Conservation (phyloP, 2,329 filamentous ascomycete genomes). For the Penicillium sp. region DNA sequence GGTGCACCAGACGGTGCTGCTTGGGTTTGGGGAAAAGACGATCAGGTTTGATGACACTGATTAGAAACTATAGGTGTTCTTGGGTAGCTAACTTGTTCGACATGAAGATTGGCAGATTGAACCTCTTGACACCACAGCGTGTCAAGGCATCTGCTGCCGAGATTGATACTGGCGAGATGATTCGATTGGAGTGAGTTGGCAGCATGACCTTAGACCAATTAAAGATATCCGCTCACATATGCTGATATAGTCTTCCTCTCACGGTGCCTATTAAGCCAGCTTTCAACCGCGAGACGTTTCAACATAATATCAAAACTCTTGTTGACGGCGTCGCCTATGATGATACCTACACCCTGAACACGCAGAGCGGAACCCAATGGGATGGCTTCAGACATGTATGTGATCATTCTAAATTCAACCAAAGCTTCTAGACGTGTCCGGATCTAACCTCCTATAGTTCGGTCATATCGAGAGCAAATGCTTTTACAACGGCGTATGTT, state of each 20-base stretch:
- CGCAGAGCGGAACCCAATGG: conserved; percentile 50
- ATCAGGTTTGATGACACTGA: conserved; percentile 38
- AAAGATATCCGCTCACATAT: neutral
- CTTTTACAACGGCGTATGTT: conserved; percentile 42
- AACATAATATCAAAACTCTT: conserved; percentile 52
- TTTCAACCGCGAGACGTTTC: conserved; percentile 52
- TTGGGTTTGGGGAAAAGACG: conserved; percentile 59
- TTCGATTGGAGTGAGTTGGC: conserved; percentile 49
- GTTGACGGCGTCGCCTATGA: conserved; percentile 40
- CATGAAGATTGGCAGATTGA: conserved; percentile 44
- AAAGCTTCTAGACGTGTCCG: conserved; percentile 3
- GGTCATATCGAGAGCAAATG: conserved; percentile 36
- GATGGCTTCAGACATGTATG: conserved; percentile 49
- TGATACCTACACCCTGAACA: conserved; percentile 48
- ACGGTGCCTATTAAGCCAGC: conserved; percentile 52
- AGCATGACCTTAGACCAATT: neutral
- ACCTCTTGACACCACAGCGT: conserved; percentile 54
- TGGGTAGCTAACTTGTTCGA: neutral
- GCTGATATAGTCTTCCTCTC: conserved; percentile 46
- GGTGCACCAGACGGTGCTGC: conserved; percentile 54
- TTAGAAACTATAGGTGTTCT: neutral
- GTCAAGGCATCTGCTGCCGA: conserved; percentile 53
- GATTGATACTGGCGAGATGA: conserved; percentile 54
- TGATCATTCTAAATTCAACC: neutral
- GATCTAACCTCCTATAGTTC: conserved; percentile 27